Evolutionary conservation across 2,329 filamentous ascomycete species (phyloP), one percentile per base, ranked within the genome.

Genomic region (Aureobasidium sp.): DNA sequence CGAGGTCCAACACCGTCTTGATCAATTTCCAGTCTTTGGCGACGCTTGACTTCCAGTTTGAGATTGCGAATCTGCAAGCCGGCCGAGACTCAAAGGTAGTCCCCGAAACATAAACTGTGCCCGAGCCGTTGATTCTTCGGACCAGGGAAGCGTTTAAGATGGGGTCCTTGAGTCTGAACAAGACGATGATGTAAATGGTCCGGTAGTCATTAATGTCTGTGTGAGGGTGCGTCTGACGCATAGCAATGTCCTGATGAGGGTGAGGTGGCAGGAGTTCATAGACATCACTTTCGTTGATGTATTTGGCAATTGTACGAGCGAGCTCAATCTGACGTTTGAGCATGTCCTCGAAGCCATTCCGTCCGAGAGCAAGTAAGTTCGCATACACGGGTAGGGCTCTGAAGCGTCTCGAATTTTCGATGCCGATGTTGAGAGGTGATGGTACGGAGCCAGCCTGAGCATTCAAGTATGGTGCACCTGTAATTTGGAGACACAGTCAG

Each of bases 401-500:
- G 77, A 97, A 96, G 6, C 92, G 87, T 42, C 92, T 85, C 2
- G 91, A 96, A 74, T 97, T 97, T 68, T 97, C 92, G 25, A 97
- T 79, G 25, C 91, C 91, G 61, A 94, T 84, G 73, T 96, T 93
- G 16, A 96, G 77, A 0, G 92, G 92, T 3, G 89, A 92, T n/a
- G 86, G 85, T 64, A 94, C 87, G 1, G 66, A 68, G 16, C 73
- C 72, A 25, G 74, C 73, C 9, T 74, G 65, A 9, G 71, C 73
- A 5, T 79, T 75, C 49, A 96, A 83, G 70, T 97, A 97, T 1
- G 87, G 89, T 2, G 93, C 92, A 71, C 92, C 21, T 21, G 1
- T 21, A 21, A 21, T 21, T 21, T 21, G 21, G 1, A 21, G 21
- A 21, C 21, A 21, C 21, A 21, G 21, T 21, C 21, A 21, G 21